phyloP scores from a whole-genome alignment of 2,329 filamentous ascomycete species.

The Hypoxylon sp. region DNA sequence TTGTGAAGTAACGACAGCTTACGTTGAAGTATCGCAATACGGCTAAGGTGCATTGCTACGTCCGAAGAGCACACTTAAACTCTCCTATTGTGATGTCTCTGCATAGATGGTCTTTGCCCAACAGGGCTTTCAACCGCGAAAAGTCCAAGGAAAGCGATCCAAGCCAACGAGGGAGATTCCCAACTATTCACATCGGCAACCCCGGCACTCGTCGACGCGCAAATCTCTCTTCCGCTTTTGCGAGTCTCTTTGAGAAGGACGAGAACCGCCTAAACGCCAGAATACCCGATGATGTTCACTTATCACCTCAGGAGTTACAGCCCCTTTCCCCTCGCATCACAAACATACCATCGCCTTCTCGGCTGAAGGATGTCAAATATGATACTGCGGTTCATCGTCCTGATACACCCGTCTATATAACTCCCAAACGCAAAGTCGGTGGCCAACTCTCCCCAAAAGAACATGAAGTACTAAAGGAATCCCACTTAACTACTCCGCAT shows the following conservation, averaged over 20 bases:
- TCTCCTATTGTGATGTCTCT: conserved; percentile 41
- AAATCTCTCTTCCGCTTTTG: conserved; percentile 39
- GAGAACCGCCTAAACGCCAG: conserved; percentile 30
- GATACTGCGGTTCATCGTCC: conserved; percentile 2
- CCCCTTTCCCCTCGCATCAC: conserved; percentile 27
- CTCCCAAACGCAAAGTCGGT: not conserved
- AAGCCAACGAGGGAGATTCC: conserved; percentile 24
- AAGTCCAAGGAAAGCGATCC: conserved; percentile 29
- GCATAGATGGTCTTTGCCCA: conserved; percentile 43
- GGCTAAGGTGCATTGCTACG: conserved; percentile 35
- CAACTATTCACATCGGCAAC: conserved; percentile 35
- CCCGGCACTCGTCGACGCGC: conserved; percentile 23
- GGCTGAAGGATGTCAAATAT: conserved; percentile 3
- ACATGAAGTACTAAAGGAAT: conserved; percentile 4
- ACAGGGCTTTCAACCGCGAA: conserved; percentile 36
- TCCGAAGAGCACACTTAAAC: conserved; percentile 27
- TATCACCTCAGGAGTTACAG: not conserved
- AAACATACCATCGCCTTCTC: conserved; percentile 23
- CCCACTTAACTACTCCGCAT: not conserved
- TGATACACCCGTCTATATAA: conserved; percentile 4
- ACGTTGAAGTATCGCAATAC: conserved; percentile 22
- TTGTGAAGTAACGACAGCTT: conserved; percentile 20
- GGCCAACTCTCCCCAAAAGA: conserved; percentile 3
- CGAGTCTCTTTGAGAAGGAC: conserved; percentile 38
- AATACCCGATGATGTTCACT: not conserved